Conservation (phyloP, 2,329 filamentous ascomycete genomes). For the Seiridium cupressi region DNA sequence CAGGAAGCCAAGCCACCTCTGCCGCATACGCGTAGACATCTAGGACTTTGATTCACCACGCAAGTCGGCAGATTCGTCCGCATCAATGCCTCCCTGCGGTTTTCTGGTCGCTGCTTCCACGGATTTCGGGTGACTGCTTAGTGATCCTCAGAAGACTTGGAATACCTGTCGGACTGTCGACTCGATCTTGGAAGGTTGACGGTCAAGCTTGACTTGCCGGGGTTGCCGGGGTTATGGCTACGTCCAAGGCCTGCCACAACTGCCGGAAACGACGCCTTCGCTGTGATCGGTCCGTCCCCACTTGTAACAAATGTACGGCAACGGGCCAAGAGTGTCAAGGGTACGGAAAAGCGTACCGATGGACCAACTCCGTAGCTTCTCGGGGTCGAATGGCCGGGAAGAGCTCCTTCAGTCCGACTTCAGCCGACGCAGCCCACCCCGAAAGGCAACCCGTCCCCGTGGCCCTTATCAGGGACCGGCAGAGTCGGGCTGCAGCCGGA, state of each 20-base stretch:
- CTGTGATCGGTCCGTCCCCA: conserved; percentile 59
- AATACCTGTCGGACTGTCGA: background rate
- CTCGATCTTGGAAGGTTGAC: background rate
- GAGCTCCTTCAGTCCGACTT: conserved; percentile 4
- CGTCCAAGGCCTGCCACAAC: conserved; percentile 55
- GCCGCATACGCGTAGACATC: background rate
- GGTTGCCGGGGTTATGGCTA: conserved; percentile 11
- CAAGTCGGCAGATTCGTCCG: background rate
- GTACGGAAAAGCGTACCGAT: conserved; percentile 60
- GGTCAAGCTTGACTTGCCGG: background rate
- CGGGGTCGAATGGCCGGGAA: conserved; percentile 40
- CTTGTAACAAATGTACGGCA: conserved; percentile 57
- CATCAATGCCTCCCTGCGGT: background rate
- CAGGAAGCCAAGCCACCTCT: background rate
- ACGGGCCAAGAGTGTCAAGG: conserved; percentile 59
- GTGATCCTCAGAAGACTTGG: background rate
- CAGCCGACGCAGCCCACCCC: background rate
- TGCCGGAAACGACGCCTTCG: conserved; percentile 59
- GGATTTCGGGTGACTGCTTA: background rate
- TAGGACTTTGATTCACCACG: background rate
- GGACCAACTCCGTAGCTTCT: conserved; percentile 52
- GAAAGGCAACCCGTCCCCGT: background rate
- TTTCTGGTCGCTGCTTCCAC: background rate
- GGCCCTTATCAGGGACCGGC: background rate
- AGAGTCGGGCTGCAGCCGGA: too few species aligned